Base-by-base conservation (phyloP, 495 filamentous ascomycete genomes). In the Penicillium macrosclerotiorum region DNA sequence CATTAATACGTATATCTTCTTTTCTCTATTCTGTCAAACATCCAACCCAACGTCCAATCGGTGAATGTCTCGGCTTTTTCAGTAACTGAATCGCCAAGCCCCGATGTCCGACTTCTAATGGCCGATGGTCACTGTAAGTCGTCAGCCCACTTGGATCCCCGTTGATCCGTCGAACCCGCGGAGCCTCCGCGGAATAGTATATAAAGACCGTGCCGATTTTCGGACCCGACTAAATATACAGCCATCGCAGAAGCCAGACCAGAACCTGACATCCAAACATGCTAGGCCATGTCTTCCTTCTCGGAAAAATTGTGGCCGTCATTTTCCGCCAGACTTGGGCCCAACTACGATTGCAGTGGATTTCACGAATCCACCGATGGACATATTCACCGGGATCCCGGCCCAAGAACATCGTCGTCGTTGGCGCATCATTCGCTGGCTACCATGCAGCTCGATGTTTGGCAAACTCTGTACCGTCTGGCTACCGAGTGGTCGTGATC, bases 371-470 rank as follows among this genome's bases (percentile, higher is more conserved):
- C 33, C 41, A 59, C 43, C 20, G 39, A 42, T 35, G 42, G 16
- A 52, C 49, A 26, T 51, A 62, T 47, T 16, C 22, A 6, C 14
- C 52, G 3, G 40, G 53, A 1, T 17, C 36, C 5, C 33, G 45
- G 5, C 54, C 59, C 8, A 59, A 67, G 18, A 78, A 75, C 45
- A 69, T 84, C 13, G 67, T 82, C 25, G 63, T 82, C 4, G 60
- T 82, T 5, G 78, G 79, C 30, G 79, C 73, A 3, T 80, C 78
- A 0, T 81, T 80, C 45, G 71, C 77, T 4, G 77, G 79, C 2
- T 67, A 71, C 48, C 61, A 69, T 16, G 63, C 71, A 5, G 74
- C 73, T 0, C 51, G 62, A 22, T 63, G 64, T 23, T 72, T 82
- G 8, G 65, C 70, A 5, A 57, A 69, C 29, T 63, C 65, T 7